These are phyloP conservation scores for Wickerhamomyces canadensis DNA, from an alignment of 805 yeast species.

Conservation along the genomic window DNA sequence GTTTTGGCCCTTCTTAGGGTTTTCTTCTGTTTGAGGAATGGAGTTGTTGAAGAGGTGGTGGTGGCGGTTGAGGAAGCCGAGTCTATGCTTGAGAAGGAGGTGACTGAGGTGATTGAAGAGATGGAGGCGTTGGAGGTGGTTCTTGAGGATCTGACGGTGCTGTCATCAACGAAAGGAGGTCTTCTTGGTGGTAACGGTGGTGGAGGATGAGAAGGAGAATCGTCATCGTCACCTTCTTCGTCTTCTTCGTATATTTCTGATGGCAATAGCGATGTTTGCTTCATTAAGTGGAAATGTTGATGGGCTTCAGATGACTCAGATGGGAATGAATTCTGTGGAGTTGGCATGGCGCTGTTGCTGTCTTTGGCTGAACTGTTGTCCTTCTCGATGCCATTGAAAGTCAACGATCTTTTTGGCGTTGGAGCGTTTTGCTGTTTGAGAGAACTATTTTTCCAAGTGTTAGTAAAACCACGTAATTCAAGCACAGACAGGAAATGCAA, in stretches of 20 bases:
- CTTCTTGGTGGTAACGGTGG: conserved; percentile 6
- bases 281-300: background rate
- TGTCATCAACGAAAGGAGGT: conserved; percentile 5
- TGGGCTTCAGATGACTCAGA: no score
- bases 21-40: conserved; percentile 8
- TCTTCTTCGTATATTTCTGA: conserved; percentile 1
- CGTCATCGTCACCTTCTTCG: conserved; percentile 1
- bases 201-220: conserved; percentile 5
- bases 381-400: conserved; percentile 5
- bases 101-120: conserved; percentile 17
- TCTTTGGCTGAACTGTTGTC: conserved; percentile 3
- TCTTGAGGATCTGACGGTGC: conserved; percentile 9
- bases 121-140: conserved; percentile 21
- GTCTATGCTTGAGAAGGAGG: conserved; percentile 20
- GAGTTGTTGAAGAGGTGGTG: conserved; percentile 3
- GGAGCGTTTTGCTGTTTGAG: no score
- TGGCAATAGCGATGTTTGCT: background rate
- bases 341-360: background rate
- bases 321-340: background rate
- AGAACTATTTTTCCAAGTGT: no score
- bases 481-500: no score
- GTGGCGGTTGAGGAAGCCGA: conserved; percentile 8
- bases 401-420: conserved; percentile 16
- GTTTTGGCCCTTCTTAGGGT: conserved; percentile 21
- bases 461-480: no score